Conservation (phyloP, 2,329 filamentous ascomycete genomes). For the Alternaria sp. region DNA sequence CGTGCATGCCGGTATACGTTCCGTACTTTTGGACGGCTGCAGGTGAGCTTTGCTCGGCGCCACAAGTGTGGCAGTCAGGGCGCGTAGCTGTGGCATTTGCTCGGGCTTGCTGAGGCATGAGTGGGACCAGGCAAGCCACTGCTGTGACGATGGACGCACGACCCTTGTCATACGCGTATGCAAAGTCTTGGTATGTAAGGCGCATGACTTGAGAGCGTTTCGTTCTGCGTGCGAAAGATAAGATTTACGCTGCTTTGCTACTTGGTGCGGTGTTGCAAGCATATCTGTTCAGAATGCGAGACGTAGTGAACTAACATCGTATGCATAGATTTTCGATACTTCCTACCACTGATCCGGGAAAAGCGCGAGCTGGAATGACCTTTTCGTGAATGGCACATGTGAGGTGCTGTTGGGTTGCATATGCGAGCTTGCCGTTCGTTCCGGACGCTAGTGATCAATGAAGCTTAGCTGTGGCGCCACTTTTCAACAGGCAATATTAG, state of each 20-base stretch:
- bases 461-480: slow-evolving; percentile 20
- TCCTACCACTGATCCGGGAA: background rate
- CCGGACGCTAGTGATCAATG: slow-evolving; percentile 6
- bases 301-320: background rate
- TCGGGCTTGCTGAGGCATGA: slow-evolving; percentile 3
- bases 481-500: background rate
- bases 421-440: slow-evolving; percentile 22
- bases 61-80: slow-evolving; percentile 21
- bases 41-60: slow-evolving; percentile 12
- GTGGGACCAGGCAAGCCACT: slow-evolving; percentile 16
- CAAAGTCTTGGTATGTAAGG: slow-evolving; percentile 27
- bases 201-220: slow-evolving; percentile 18
- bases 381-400: background rate
- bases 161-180: slow-evolving; percentile 23
- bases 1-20: background rate
- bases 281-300: background rate
- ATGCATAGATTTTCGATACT: background rate
- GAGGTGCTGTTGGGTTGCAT: slow-evolving; percentile 9
- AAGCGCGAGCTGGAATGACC: background rate
- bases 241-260: background rate
- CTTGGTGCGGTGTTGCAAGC: background rate
- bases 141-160: slow-evolving; percentile 13
- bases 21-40: background rate
- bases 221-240: background rate
- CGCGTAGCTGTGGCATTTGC: background rate